Base-by-base conservation (phyloP, 2,329 filamentous ascomycete genomes). In the Nigrospora osmanthi region DNA sequence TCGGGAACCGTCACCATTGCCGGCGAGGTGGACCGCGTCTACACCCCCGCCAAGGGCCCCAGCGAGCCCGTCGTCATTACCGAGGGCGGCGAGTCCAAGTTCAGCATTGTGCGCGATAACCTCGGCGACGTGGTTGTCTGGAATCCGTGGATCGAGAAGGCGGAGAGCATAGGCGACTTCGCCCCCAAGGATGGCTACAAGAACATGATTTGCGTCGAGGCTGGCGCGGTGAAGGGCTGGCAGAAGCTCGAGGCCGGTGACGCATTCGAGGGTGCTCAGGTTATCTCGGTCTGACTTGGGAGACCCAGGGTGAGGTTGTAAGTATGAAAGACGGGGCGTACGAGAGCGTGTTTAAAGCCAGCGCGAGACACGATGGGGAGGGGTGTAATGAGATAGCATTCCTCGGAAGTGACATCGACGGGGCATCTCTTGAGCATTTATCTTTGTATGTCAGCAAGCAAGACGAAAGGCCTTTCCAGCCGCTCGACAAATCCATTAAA, bases 81-180 rank as follows among this genome's bases (percentile, higher is more conserved):
- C 14, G 81, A 87, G 56, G 75, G 67, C 41, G 83, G 80, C 48
- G 76, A 76, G 58, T 72, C 81, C 13, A 70, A 76, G 42, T 89
- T 86, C 69, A 81, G 82, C 48, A 75, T 97, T 45, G 79, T 85
- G 35, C 81, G 93, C 49, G 89, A 96, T 66, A 90, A 89, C 53
- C 75, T 98, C 53, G 78, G 79, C 50, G 88, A 97, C 54, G 83
- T 93, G 14, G 91, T 96, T 1, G 86, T 97, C 30, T 98, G 93
- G 93, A 98, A 98, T 67, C 93, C 93, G 2, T 96, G 91, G 89
- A 75, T 76, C 35, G 87, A 90, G 51, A 95, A 94, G 72, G 81
- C 87, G 1, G 79, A 81, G 55, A 76, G 76, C 6, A 95, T 95
- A 69, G 81, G 72, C 43, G 93, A 98, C 65, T 96, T 97, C 62